phyloP scores from a whole-genome alignment of 306 rosid genomes.

The Carpinus fangiana region DNA sequence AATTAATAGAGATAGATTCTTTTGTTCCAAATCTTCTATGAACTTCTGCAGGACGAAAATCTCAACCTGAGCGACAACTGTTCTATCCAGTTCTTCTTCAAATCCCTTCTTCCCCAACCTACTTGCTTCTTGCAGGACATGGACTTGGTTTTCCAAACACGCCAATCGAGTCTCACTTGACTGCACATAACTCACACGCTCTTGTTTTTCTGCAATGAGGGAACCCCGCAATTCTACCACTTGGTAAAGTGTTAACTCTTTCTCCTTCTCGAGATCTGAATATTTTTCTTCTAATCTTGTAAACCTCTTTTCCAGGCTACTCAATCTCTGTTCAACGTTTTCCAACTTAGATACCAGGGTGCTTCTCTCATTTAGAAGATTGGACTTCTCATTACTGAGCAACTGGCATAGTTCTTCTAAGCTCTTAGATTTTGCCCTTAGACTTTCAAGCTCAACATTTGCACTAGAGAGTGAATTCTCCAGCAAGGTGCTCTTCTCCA shows the following conservation, averaged over 20 bases:
- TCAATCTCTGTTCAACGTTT: slow-evolving; percentile 65
- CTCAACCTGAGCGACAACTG: slow-evolving; percentile 91
- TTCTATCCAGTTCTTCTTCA: slow-evolving; percentile 83
- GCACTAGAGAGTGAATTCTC: slow-evolving; percentile 78
- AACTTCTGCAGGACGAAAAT: slow-evolving; percentile 89
- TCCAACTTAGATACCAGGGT: slow-evolving; percentile 61
- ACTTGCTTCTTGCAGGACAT: slow-evolving; percentile 61
- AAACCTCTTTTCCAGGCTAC: slow-evolving; percentile 72
- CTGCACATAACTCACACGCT: slow-evolving; percentile 55
- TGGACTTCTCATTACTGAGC: slow-evolving; percentile 68
- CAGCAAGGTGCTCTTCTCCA: slow-evolving; percentile 73
- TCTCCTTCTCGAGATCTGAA: slow-evolving; percentile 70
- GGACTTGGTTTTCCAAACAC: slow-evolving; percentile 62
- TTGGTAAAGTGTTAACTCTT: slow-evolving; percentile 51
- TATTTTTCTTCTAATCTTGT: slow-evolving; percentile 70
- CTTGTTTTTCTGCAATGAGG: slow-evolving; percentile 61
- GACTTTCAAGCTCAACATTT: slow-evolving; percentile 76
- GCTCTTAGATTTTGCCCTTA: slow-evolving; percentile 74
- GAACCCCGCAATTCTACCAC: slow-evolving; percentile 67
- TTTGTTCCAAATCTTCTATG: slow-evolving; percentile 88
- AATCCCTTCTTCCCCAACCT: slow-evolving; percentile 71
- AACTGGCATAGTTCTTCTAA: slow-evolving; percentile 77
- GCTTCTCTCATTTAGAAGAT: slow-evolving; percentile 72
- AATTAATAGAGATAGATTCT: slow-evolving; percentile 52
- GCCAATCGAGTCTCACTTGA: slow-evolving; percentile 62